A percentile compares a stretch with the other conserved stretches of the same genome.
phyloP scores from a whole-genome alignment of 495 filamentous ascomycete genomes.

The Glutinoglossum americanum region DNA sequence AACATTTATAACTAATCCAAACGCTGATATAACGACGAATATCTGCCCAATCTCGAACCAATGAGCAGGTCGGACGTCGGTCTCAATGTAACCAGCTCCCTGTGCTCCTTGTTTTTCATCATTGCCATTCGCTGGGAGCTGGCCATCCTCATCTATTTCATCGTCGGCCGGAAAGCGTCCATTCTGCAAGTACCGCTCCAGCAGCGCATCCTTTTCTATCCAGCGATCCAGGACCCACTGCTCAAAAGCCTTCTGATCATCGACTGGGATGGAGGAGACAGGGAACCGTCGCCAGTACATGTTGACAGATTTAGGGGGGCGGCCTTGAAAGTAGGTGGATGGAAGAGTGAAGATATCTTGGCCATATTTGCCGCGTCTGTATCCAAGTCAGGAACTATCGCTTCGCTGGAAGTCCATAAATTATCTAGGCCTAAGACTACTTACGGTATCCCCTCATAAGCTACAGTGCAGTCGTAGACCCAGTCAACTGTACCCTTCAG shows the following conservation, averaged over 20 bases:
- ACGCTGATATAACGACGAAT: constrained; percentile 6
- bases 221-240: constrained; percentile 55
- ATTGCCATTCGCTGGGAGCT: constrained; percentile 9
- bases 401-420: background rate
- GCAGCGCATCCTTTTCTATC: constrained; percentile 58
- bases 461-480: constrained; percentile 70
- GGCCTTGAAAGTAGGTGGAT: constrained; percentile 52
- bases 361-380: constrained; percentile 45
- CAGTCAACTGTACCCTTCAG: constrained; percentile 50
- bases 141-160: constrained; percentile 21
- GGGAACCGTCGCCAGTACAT: constrained; percentile 65
- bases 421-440: constrained; percentile 13
- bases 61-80: constrained; percentile 28
- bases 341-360: constrained; percentile 56
- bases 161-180: constrained; percentile 48
- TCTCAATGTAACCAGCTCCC: constrained; percentile 34
- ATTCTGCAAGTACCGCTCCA: constrained; percentile 46
- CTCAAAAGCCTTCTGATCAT: constrained; percentile 39
- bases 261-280: constrained; percentile 41
- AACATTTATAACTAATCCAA: background rate
- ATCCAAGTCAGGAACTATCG: background rate
- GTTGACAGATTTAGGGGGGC: constrained; percentile 63
- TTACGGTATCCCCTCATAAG: constrained; percentile 63
- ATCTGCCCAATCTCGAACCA: constrained; percentile 22
- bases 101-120: constrained; percentile 13